A percentile compares a stretch with the other conserved stretches of the same genome.
These are phyloP conservation scores for Coniella vitis DNA, from an alignment of 2,329 filamentous ascomycete genomes.

Conservation along the genomic window DNA sequence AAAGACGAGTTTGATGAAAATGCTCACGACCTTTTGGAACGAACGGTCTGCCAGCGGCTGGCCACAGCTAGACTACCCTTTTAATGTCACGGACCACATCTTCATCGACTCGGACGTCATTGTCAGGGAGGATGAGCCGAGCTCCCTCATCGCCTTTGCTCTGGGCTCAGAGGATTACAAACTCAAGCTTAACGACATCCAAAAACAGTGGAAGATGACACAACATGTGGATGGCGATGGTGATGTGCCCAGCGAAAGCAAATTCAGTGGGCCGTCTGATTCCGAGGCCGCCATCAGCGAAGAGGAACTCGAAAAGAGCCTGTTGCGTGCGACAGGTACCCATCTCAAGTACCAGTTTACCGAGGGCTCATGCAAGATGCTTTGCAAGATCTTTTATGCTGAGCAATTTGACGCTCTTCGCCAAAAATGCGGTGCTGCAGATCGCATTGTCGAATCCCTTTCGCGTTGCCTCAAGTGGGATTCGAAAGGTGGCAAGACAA, in stretches of 20 bases:
- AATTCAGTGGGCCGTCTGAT: constrained; percentile 28
- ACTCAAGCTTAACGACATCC: constrained; percentile 65
- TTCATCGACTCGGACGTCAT: constrained; percentile 97
- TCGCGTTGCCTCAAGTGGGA: constrained; percentile 97
- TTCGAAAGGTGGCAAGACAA: constrained; percentile 95
- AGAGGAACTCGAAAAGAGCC: constrained; percentile 73
- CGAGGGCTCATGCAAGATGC: constrained; percentile 88
- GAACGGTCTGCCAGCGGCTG: constrained; percentile 94
- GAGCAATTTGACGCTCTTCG: constrained; percentile 95
- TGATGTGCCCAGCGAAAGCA: constrained; percentile 23
- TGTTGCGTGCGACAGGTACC: constrained; percentile 78
- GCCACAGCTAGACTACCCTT: constrained; percentile 85
- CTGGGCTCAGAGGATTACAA: constrained; percentile 83
- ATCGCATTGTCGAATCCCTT: constrained; percentile 90
- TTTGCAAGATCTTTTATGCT: constrained; percentile 97
- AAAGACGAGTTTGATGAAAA: constrained; percentile 87
- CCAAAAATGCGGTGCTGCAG: constrained; percentile 84
- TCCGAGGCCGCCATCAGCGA: constrained; percentile 46
- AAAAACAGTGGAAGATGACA: constrained; percentile 40
- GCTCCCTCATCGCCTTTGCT: constrained; percentile 89
- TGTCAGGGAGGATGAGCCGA: constrained; percentile 93
- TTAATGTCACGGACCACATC: constrained; percentile 83
- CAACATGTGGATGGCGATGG: constrained; percentile 32
- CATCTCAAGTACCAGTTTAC: constrained; percentile 95
- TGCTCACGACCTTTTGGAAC: constrained; percentile 96